Base-by-base conservation (phyloP, 306 rosid genomes). In the Fragaria iinumae region DNA sequence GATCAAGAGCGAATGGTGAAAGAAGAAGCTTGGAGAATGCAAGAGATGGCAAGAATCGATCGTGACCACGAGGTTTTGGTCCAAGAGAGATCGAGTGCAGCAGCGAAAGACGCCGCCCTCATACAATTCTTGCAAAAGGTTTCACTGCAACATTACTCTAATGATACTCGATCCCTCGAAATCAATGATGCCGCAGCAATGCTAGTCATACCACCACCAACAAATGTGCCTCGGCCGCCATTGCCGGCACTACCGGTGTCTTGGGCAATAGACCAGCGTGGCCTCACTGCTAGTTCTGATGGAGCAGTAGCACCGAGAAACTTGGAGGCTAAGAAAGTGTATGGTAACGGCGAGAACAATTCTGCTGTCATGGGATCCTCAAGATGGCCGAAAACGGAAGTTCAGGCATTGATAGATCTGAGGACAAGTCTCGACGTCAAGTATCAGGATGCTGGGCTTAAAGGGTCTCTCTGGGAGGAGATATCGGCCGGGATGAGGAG, bases 381-480 rank as follows among this genome's bases (percentile, higher is more conserved):
- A 32, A 83, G 97, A 66, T 93, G 97, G 97, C 97, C 97, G 2
- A 88, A 88, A 49, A 64, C 82, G 2, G 98, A 94, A 81, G 91
- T 94, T 32, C 82, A 90, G 47, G 91, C 89, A 2, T 48, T 94
- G 69, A 94, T 94, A 76, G 79, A 83, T 47, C 59, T 94, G 8
- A 80, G 97, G 47, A 86, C 89, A 4, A 80, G 63, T 47, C 89
- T 94, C 2, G 96, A 91, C 5, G 16, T 84, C 0, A 89, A 89
- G 87, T 94, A 94, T 75, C 90, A 85, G 43, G 98, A 90, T 3
- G 85, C 80, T 34, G 93, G 90, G n/a, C 89, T 95, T 8, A 94
- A 91, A 77, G 95, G 91, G 65, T 93, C 97, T 1, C 18, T 94
- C 7, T 94, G 98, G 98, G 97, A 89, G 79, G 97, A 95, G 23